Evolutionary conservation across 306 rosid species (phyloP).

Genomic region (Rosa lucieae): DNA sequence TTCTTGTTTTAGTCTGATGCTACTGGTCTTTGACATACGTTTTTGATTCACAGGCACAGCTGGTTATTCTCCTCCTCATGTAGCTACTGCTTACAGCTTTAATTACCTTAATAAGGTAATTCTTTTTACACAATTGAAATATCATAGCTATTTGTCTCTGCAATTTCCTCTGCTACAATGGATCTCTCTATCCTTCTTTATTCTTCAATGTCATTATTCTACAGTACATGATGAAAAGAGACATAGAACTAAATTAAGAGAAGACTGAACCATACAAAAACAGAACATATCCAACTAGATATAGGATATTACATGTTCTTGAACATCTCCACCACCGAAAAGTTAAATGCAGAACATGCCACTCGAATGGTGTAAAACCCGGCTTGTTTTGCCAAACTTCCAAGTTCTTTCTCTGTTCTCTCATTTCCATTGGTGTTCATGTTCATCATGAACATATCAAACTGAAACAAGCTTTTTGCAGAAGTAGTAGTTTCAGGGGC

Average conservation of each 20-base stretch:
- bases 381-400: conserved; percentile 19
- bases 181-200: neutral
- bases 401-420: conserved; percentile 19
- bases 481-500: conserved; percentile 18
- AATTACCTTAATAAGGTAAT: no score
- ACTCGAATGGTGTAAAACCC: conserved; percentile 24
- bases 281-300: neutral
- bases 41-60: no score
- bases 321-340: conserved; percentile 23
- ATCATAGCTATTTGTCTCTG: neutral
- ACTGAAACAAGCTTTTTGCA: conserved; percentile 24
- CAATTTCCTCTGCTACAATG: neutral
- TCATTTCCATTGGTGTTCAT: conserved; percentile 17
- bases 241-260: neutral
- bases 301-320: conserved; percentile 8
- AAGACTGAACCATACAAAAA: neutral
- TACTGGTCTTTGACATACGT: no score
- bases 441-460: conserved; percentile 28
- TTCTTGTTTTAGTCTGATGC: no score
- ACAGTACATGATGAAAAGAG: neutral
- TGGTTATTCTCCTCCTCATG: no score
- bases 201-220: neutral
- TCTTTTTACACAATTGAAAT: neutral
- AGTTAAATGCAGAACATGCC: conserved; percentile 15
- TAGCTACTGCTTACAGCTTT: no score